Evolutionary conservation across 192 early-diverging fungal genomes (phyloP).

Genomic region (Linnemannia zychae): DNA sequence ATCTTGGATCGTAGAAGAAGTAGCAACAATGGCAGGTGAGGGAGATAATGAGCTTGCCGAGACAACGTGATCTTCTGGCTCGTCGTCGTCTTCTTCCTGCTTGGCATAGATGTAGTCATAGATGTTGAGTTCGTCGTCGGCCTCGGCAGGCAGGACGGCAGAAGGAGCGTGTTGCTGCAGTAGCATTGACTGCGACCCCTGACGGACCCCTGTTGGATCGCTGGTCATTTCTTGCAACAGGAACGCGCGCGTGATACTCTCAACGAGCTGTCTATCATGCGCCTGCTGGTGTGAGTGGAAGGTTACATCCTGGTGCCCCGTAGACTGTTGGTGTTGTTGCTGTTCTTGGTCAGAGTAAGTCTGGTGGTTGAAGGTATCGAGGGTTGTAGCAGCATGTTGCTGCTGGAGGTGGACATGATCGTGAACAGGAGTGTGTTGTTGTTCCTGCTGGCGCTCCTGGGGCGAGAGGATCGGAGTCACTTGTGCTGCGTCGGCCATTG

Average conservation of each 20-base stretch:
- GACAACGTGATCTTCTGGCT: constrained; percentile 18
- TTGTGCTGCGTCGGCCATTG: constrained; percentile 1
- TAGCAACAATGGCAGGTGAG: background rate
- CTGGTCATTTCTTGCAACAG: constrained; percentile 28
- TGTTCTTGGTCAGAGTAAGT: background rate
- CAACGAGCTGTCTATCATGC: constrained; percentile 17
- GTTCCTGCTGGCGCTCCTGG: background rate
- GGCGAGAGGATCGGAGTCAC: background rate
- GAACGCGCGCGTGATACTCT: constrained; percentile 35
- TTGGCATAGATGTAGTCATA: constrained; percentile 55
- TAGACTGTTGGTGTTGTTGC: constrained; percentile 9
- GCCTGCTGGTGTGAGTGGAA: constrained; percentile 11
- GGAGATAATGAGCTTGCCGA: constrained; percentile 14
- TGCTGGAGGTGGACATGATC: constrained; percentile 8
- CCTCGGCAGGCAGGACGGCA: background rate
- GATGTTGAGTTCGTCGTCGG: constrained; percentile 51
- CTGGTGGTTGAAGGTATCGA: background rate
- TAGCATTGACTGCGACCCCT: constrained; percentile 14
- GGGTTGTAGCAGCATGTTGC: background rate
- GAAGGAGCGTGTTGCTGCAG: constrained; percentile 12
- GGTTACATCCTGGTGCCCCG: constrained; percentile 4
- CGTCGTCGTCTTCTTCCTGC: constrained; percentile 44
- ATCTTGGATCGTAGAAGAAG: background rate
- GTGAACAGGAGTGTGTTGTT: background rate
- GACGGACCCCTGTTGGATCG: constrained; percentile 13